These are phyloP conservation scores for Colletotrichum viniferum DNA, from an alignment of 2,329 filamentous ascomycete species.

Conservation along the genomic window DNA sequence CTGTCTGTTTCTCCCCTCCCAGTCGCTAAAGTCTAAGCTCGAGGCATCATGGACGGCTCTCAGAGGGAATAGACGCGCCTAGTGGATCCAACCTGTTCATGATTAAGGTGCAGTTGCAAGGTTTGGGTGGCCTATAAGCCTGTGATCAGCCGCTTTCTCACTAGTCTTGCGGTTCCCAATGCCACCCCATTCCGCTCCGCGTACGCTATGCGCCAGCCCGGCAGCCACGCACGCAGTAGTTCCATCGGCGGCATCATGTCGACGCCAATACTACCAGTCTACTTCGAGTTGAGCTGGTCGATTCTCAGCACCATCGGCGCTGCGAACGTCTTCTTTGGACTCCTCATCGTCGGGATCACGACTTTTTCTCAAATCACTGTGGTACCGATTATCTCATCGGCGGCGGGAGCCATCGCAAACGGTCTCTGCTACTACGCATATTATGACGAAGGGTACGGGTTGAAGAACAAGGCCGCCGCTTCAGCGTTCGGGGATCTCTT, in stretches of 20 bases:
- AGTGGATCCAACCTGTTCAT: not conserved
- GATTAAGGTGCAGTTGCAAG: not conserved
- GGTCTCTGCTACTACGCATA: slow-evolving; percentile 48
- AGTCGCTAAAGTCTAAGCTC: not conserved
- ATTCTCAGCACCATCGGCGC: slow-evolving; percentile 49
- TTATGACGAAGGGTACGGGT: slow-evolving; percentile 32
- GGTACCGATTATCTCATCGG: slow-evolving; percentile 44
- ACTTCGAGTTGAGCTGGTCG: slow-evolving; percentile 48
- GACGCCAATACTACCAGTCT: slow-evolving; percentile 26
- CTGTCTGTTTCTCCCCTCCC: not conserved
- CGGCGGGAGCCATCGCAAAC: slow-evolving; percentile 43
- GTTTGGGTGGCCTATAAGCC: not conserved
- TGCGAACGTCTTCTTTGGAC: slow-evolving; percentile 41
- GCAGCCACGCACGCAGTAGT: not conserved
- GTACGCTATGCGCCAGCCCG: not conserved
- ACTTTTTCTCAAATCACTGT: slow-evolving; percentile 39
- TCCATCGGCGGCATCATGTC: not conserved
- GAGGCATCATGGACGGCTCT: not conserved
- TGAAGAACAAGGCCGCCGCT: slow-evolving; percentile 33
- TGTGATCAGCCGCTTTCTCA: not conserved
- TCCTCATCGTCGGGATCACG: slow-evolving; percentile 43
- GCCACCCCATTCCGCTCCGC: not conserved
- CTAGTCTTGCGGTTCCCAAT: accelerated
- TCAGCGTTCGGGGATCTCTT: slow-evolving; percentile 42
- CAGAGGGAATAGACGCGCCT: not conserved